Base-by-base conservation (phyloP, 1,139 yeast species). In the Entelexis sorbosivorans region DNA sequence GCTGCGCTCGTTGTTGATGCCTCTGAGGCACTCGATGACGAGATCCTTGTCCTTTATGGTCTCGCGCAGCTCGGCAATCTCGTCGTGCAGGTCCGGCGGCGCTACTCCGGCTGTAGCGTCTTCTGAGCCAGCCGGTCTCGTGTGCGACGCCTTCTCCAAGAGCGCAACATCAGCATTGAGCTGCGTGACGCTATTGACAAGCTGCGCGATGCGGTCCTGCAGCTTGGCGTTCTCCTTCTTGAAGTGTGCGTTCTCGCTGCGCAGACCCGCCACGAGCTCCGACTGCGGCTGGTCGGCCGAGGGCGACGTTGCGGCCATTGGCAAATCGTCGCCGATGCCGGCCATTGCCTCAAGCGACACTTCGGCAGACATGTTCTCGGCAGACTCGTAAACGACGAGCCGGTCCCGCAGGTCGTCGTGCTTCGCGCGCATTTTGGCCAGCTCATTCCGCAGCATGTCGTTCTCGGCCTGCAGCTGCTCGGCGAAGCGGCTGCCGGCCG, bases 1-100 rank as follows among this genome's bases (percentile, higher is more conserved):
- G 14, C 14, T 16, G 13, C 49, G 43, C 29, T 48, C 47, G n/a
- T 17, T 39, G 33, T 39, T 39, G 26, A 51, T 48, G 14, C 42
- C 46, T 2, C 51, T 24, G 31, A 88, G 70, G 10, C 93, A 88
- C 56, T 77, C 77, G 52, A 88, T 85, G 56, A 88, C 80, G 48
- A 81, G 81, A 59, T 87, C 95, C 64, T 87, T 88, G 59, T 78
- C 77, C 50, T 75, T 74, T 49, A 85, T 66, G 48, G 76, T 72
- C 54, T 78, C 82, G 60, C 75, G 75, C 59, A 88, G 69, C 52
- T 80, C 86, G 47, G 70, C 64, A 11, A 87, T 77, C 63, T 85
- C 94, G 49, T 79, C 88, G 56, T 77, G 81, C 59, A 82, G 82
- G 39, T 43, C 38, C 13, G 38, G 16, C n/a, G 20, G 11, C 22